Evolutionary conservation across 306 rosid species (phyloP).

Genomic region (Quercus agrifolia): DNA sequence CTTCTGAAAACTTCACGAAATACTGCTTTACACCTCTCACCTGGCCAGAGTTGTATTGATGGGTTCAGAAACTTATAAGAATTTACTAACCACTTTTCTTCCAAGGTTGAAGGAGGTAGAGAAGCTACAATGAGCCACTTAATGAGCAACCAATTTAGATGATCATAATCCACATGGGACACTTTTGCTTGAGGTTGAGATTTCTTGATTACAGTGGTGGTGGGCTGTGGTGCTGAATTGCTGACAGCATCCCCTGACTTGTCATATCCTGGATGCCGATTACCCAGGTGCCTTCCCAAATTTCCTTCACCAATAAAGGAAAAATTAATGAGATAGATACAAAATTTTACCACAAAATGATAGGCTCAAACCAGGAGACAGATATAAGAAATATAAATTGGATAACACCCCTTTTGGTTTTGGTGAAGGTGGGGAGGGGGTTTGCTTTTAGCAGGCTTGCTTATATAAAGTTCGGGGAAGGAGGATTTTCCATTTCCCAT

Average conservation of each 20-base stretch:
- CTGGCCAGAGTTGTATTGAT: conserved; percentile 78
- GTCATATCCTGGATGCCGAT: conserved; percentile 95
- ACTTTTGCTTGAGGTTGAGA: conserved; percentile 64
- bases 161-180: conserved; percentile 73
- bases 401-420: not conserved
- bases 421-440: not conserved
- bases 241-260: conserved; percentile 59
- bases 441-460: not conserved
- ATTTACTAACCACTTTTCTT: conserved; percentile 79
- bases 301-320: conserved; percentile 57
- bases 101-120: conserved; percentile 82
- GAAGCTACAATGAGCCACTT: conserved; percentile 86
- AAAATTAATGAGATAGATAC: conserved; percentile 14
- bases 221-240: conserved; percentile 46
- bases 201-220: conserved; percentile 45
- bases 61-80: conserved; percentile 89
- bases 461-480: no score
- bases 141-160: conserved; percentile 85
- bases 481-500: not conserved
- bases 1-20: conserved; percentile 71
- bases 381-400: not conserved
- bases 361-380: not conserved
- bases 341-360: not conserved
- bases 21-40: conserved; percentile 61
- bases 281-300: conserved; percentile 88